Evolutionary conservation across 2,329 filamentous ascomycete genomes (phyloP).

Genomic region (Hymenoscyphus albidus): DNA sequence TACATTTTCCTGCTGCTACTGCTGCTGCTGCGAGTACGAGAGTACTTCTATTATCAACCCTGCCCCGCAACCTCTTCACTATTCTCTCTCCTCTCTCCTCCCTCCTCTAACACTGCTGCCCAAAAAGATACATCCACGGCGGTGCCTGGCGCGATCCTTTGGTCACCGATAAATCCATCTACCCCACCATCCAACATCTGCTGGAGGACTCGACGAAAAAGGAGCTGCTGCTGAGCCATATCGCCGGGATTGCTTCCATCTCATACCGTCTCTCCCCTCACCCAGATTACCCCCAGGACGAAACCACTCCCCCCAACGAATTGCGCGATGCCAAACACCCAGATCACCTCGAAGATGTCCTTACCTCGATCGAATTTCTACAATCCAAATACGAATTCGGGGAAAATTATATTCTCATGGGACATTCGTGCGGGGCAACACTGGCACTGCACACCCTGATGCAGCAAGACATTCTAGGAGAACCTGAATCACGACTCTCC

Average conservation of each 20-base stretch:
- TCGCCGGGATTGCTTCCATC: conserved; percentile 61
- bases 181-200: conserved; percentile 42
- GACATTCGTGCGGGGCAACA: conserved; percentile 62
- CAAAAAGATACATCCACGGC: conserved; percentile 46
- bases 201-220: conserved; percentile 38
- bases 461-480: conserved; percentile 3
- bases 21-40: too few species aligned
- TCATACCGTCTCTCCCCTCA: conserved; percentile 61
- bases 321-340: conserved; percentile 51
- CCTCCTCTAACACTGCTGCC: not conserved
- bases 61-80: not conserved
- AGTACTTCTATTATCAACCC: not conserved
- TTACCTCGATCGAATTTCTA: conserved; percentile 48
- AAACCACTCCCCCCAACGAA: conserved; percentile 16
- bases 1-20: too few species aligned
- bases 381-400: conserved; percentile 44
- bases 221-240: conserved; percentile 19
- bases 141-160: conserved; percentile 59
- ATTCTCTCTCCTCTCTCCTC: not conserved
- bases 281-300: conserved; percentile 43
- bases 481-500: not conserved
- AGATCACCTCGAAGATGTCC: conserved; percentile 56
- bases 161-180: conserved; percentile 33
- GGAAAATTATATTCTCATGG: conserved; percentile 51
- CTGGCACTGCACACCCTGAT: conserved; percentile 53